A percentile compares a stretch with the other conserved stretches of the same genome.
phyloP scores from a whole-genome alignment of 495 filamentous ascomycete species.

The Aspergillus bridgeri region DNA sequence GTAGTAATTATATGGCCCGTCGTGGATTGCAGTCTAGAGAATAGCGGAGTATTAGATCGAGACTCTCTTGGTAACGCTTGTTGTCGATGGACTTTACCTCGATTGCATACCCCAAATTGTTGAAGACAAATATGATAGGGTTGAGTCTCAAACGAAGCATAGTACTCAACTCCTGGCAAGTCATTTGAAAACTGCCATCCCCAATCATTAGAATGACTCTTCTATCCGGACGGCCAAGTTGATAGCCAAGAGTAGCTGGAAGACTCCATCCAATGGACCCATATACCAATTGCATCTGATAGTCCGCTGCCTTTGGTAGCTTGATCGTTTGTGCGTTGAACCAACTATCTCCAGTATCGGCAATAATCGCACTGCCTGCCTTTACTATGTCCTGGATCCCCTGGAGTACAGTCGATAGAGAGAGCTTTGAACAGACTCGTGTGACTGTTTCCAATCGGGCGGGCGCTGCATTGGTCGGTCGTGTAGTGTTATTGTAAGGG shows the following conservation, averaged over 20 bases:
- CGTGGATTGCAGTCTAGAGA: constrained; percentile 16
- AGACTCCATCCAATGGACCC: constrained; percentile 15
- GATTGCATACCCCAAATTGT: constrained; percentile 66
- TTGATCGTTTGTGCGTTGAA: constrained; percentile 5
- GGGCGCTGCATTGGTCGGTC: no score
- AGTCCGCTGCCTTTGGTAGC: constrained; percentile 5
- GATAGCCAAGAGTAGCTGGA: constrained; percentile 9
- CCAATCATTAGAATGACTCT: constrained; percentile 63
- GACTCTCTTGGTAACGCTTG: no score
- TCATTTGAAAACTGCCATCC: constrained; percentile 71
- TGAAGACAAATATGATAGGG: constrained; percentile 65
- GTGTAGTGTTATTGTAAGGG: no score
- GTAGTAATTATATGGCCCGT: constrained; percentile 17
- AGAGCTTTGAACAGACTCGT: not conserved
- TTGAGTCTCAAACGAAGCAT: constrained; percentile 61
- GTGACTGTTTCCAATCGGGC: not conserved
- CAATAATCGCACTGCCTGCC: constrained; percentile 4
- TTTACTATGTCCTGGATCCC: constrained; percentile 3
- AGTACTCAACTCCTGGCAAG: constrained; percentile 65
- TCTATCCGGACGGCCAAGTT: constrained; percentile 29
- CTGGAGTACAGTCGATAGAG: not conserved
- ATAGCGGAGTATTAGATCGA: no score
- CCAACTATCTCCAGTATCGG: constrained; percentile 12
- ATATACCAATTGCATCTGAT: constrained; percentile 14
- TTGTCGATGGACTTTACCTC: constrained; percentile 30